Conservation (phyloP, 2,329 filamentous ascomycete species). For the Fusarium nematophilum region DNA sequence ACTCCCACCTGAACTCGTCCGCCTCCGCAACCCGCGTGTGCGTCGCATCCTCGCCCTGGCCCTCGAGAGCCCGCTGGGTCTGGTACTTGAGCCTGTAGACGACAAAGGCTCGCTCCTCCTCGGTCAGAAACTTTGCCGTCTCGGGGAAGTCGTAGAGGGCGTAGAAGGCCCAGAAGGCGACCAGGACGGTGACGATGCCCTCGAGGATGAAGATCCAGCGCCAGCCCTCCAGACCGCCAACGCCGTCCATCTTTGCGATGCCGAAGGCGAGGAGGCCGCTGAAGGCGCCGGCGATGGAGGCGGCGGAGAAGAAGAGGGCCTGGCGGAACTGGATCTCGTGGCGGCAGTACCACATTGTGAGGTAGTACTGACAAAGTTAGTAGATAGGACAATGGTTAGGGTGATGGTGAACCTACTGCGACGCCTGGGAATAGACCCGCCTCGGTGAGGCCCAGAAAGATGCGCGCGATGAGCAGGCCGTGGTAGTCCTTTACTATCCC, state of each 20-base stretch:
- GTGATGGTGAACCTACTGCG: conserved; percentile 47
- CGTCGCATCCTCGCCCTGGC: conserved; percentile 13
- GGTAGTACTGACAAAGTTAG: conserved; percentile 55
- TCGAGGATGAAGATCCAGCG: conserved; percentile 77
- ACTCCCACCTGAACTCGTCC: conserved; percentile 80
- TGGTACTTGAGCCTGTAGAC: conserved; percentile 77
- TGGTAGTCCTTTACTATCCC: conserved; percentile 62
- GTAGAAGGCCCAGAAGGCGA: conserved; percentile 76
- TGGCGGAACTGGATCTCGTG: conserved; percentile 65
- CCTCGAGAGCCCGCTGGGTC: conserved; percentile 47
- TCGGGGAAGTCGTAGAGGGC: conserved; percentile 85
- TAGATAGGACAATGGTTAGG: neutral
- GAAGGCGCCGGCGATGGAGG: conserved; percentile 82
- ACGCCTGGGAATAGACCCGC: conserved; percentile 75
- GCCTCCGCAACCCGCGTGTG: conserved; percentile 65
- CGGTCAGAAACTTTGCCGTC: conserved; percentile 77
- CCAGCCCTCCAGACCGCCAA: conserved; percentile 70
- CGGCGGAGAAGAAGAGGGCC: conserved; percentile 85
- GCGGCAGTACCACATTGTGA: conserved; percentile 70
- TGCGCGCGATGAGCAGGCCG: conserved; percentile 61
- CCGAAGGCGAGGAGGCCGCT: conserved; percentile 77
- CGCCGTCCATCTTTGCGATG: conserved; percentile 76
- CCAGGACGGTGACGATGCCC: conserved; percentile 75
- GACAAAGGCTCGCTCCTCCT: conserved; percentile 77
- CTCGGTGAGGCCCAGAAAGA: conserved; percentile 74